Evolutionary conservation across 495 filamentous ascomycete species (phyloP), one percentile per base, ranked within the genome.

Genomic region (Annulohypoxylon stygium): DNA sequence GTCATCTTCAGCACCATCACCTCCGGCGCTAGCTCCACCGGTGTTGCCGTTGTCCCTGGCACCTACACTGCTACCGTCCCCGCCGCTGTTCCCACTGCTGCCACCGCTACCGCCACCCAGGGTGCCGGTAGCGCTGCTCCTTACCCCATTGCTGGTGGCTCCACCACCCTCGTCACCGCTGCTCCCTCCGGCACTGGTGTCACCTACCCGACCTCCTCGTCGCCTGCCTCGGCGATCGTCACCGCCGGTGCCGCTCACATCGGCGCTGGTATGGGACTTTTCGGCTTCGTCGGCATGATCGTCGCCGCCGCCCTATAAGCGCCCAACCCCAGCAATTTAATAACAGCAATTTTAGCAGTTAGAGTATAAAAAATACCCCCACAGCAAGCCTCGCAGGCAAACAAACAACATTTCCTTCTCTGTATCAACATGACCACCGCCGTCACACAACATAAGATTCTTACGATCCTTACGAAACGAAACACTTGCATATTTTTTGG

Each of bases 1-100:
- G 88, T 95, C 59, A 82, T 80, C 72, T 93, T 94, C 85, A 87
- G 86, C 50, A 93, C 91, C 50, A 77, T 78, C 70, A 82, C 82
- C 33, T 66, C 76, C 16, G 78, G 79, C 51, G 66, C 75, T 25
- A 79, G 82, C 45, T 77, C 78, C 11, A 76, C 71, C 12, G 79
- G 78, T 41, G 85, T 88, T 47, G 86, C 80, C 23, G 73, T 89
- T 43, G 82, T 86, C 0, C 88, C 89, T 16, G 86, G 85, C 61
- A 83, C 81, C 6, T 79, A 79, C 58, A 18, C 55, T 55, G 74
- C 76, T 10, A 65, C 75, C 37, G 63, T 64, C 16, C 74, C 78
- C 5, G 54, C 55, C 12, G 57, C 75, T 14, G 59, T 73, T 11
- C 67, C 66, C 58, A 72, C 66, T 55, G 30, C 16, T 1, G n/a